These are phyloP conservation scores for Plantago lanceolata DNA, from an alignment of 305 asterid genomes.

Conservation along the genomic window DNA sequence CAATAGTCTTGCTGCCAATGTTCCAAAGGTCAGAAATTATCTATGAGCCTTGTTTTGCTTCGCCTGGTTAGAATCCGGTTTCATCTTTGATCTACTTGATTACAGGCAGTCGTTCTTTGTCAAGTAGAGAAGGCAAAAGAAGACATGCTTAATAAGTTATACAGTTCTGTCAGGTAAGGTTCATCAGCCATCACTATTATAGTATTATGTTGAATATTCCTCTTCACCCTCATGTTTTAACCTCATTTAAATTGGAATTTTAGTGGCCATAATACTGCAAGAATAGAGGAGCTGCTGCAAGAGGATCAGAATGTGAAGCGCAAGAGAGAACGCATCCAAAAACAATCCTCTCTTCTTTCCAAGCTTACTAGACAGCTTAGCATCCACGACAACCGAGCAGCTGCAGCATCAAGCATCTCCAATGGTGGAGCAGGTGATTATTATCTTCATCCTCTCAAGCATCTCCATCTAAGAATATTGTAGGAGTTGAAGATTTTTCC, in stretches of 20 bases:
- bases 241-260: constrained; percentile 10
- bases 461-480: too few species aligned
- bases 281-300: constrained; percentile 89
- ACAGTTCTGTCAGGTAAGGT: constrained; percentile 79
- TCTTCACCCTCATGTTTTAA: too few species aligned
- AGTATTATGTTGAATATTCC: too few species aligned
- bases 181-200: too few species aligned
- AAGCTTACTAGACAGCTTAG: constrained; percentile 86
- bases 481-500: too few species aligned
- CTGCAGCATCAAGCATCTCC: constrained; percentile 61
- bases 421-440: constrained; percentile 67
- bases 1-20: constrained; percentile 98
- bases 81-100: constrained; percentile 23
- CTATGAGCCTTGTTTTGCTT: neutral
- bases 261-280: constrained; percentile 79
- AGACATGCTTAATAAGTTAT: constrained; percentile 94
- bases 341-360: constrained; percentile 93
- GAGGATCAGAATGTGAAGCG: constrained; percentile 94
- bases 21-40: constrained; percentile 65
- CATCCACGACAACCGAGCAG: constrained; percentile 86
- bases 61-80: too few species aligned
- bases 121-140: constrained; percentile 99
- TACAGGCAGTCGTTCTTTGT: constrained; percentile 95
- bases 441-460: neutral
- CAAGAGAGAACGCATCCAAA: constrained; percentile 73